A percentile compares a stretch with the other conserved stretches of the same genome.
Conservation (phyloP, 2,329 filamentous ascomycete species). For the Davidsoniella virescens region DNA sequence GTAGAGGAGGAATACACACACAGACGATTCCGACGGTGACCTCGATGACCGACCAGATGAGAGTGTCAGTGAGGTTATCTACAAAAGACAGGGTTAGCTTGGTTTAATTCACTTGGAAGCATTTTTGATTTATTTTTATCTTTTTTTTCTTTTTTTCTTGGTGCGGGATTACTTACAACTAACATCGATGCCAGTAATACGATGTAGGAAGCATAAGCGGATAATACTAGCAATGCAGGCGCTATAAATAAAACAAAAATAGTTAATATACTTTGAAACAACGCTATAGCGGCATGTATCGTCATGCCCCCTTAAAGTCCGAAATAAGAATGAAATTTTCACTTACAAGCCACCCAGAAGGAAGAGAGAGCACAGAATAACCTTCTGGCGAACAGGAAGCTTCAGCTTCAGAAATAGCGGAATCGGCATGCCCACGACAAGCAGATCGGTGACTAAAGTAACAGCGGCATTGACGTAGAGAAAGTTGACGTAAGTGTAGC, state of each 20-base stretch:
- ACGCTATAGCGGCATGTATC: neutral
- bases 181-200: constrained; percentile 17
- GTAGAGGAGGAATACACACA: constrained; percentile 20
- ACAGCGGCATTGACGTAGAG: constrained; percentile 18
- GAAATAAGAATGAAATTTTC: constrained; percentile 15
- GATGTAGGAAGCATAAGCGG: constrained; percentile 17
- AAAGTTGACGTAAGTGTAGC: constrained; percentile 18
- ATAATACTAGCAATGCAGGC: constrained; percentile 17
- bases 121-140: neutral
- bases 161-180: constrained; percentile 16
- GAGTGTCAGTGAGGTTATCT: constrained; percentile 19
- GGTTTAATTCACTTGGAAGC: neutral
- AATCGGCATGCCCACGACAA: constrained; percentile 19
- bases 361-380: constrained; percentile 18
- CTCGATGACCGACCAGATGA: constrained; percentile 21
- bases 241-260: constrained; percentile 13
- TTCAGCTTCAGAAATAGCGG: constrained; percentile 19
- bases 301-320: constrained; percentile 18
- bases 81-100: neutral
- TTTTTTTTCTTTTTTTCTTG: neutral
- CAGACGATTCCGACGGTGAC: constrained; percentile 21
- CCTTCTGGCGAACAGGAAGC: constrained; percentile 17
- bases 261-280: neutral
- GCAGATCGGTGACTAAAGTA: constrained; percentile 18
- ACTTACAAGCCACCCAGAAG: constrained; percentile 19